A percentile compares a stretch with the other conserved stretches of the same genome.
Conservation (phyloP, 192 early-diverging fungal genomes). For the Coemansia reversa region DNA sequence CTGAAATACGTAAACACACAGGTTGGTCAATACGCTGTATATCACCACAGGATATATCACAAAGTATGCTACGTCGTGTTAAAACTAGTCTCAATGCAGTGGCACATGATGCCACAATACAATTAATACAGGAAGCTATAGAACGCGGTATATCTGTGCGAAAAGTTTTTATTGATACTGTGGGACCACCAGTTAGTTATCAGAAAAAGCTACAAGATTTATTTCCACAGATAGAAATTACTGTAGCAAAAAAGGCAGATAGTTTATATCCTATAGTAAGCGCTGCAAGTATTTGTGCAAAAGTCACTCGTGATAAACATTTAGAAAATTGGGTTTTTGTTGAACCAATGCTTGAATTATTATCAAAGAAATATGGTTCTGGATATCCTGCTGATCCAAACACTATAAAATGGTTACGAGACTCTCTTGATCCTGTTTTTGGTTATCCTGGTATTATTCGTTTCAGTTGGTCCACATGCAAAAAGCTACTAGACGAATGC, state of each 20-base stretch:
- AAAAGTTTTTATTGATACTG: slow-evolving; percentile 93
- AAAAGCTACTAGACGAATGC: slow-evolving; percentile 64
- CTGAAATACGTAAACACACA: slow-evolving; percentile 57
- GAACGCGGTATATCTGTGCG: slow-evolving; percentile 62
- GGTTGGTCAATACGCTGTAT: slow-evolving; percentile 84
- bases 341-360: slow-evolving; percentile 26
- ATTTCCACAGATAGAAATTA: slow-evolving; percentile 79
- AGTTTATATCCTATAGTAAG: slow-evolving; percentile 89
- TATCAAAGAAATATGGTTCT: slow-evolving; percentile 73
- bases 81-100: slow-evolving; percentile 92
- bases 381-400: slow-evolving; percentile 92
- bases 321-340: slow-evolving; percentile 47
- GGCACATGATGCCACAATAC: slow-evolving; percentile 92
- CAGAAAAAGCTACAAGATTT: slow-evolving; percentile 68
- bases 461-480: slow-evolving; percentile 93
- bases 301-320: slow-evolving; percentile 61
- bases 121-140: slow-evolving; percentile 69
- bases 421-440: slow-evolving; percentile 81
- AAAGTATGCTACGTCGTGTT: slow-evolving; percentile 78
- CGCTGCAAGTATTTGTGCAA: slow-evolving; percentile 95
- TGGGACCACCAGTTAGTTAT: slow-evolving; percentile 89
- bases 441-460: slow-evolving; percentile 89
- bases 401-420: slow-evolving; percentile 81
- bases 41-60: slow-evolving; percentile 89
- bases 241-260: slow-evolving; percentile 95